Base-by-base conservation (phyloP, 225 moss, liverwort and hornwort species). In the Straminergon stramineum region DNA sequence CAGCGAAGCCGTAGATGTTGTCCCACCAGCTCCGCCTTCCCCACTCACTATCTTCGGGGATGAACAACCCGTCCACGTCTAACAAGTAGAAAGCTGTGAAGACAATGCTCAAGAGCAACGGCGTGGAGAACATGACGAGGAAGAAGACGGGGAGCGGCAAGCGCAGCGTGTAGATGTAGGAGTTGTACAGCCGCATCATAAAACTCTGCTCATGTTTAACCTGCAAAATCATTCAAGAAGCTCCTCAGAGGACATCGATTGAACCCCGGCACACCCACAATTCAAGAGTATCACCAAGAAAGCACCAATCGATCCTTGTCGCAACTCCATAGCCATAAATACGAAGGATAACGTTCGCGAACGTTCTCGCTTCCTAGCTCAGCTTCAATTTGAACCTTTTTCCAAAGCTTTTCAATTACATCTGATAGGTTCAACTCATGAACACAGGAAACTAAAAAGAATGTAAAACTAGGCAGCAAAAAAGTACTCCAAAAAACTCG, bases 141-240 rank as follows among this genome's bases (percentile, higher is more conserved):
- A 95, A 92, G 93, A 96, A 97, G 37, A 91, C 55, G 41, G 93
- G 94, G 17, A 94, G 88, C 27, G 97, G 96, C 58, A 97, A 91
- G 56, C 96, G 93, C 62, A 97, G 88, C 28, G 94, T 85, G 88
- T 94, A 95, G 87, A 97, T 95, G 86, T 95, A 97, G n/a, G 88
- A 77, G 80, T 96, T 96, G 87, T 93, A 94, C 15, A 91, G 55
- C 26, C 91, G 91, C 85, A 91, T 48, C 75, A 94, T 52, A 39
- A 95, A 48, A 68, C 87, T 86, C 26, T 90, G 90, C 14, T 88
- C 91, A 11, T 95, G 92, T 31, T 92, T 92, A 67, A 95, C 91
- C 96, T 96, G 92, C 86, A 83, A 81, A 35, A 63, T 39, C 60
- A 69, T 73, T 52, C 27, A 66, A 41, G 41, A 85, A 37, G 13